A percentile compares a stretch with the other conserved stretches of the same genome.
Conservation (phyloP, 2,329 filamentous ascomycete species). For the Arthrobotrys megalospora region DNA sequence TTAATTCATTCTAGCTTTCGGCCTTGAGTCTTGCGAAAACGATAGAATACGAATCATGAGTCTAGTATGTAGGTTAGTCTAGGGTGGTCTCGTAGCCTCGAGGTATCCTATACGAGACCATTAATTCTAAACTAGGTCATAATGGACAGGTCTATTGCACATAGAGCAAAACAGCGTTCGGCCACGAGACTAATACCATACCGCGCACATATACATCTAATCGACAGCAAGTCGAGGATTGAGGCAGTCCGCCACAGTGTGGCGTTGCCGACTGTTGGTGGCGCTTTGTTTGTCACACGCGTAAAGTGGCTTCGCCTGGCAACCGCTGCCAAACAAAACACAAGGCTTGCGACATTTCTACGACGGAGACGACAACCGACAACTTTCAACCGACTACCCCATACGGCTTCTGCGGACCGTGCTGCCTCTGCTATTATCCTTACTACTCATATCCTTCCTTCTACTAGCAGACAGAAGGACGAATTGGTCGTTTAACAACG, state of each 20-base stretch:
- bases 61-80: too few relatives aligned
- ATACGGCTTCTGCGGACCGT: not conserved
- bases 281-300: slow-evolving; percentile 27
- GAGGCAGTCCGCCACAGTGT: not conserved
- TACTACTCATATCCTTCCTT: not conserved
- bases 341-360: slow-evolving; percentile 13
- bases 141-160: too few relatives aligned
- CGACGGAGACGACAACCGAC: slow-evolving; percentile 9
- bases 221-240: not conserved
- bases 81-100: too few relatives aligned
- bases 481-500: not conserved
- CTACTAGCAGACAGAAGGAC: not conserved
- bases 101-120: too few relatives aligned
- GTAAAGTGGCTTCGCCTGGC: slow-evolving; percentile 23
- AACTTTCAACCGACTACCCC: not conserved
- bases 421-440: not conserved
- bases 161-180: too few relatives aligned
- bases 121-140: too few relatives aligned
- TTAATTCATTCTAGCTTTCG: too few relatives aligned
- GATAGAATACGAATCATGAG: too few relatives aligned
- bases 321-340: slow-evolving; percentile 23
- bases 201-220: too few relatives aligned
- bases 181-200: too few relatives aligned
- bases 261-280: slow-evolving; percentile 18
- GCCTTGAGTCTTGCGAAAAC: too few relatives aligned